Base-by-base conservation (phyloP, 768 basidiomycete species). In the Cystobasidium tubakii region DNA sequence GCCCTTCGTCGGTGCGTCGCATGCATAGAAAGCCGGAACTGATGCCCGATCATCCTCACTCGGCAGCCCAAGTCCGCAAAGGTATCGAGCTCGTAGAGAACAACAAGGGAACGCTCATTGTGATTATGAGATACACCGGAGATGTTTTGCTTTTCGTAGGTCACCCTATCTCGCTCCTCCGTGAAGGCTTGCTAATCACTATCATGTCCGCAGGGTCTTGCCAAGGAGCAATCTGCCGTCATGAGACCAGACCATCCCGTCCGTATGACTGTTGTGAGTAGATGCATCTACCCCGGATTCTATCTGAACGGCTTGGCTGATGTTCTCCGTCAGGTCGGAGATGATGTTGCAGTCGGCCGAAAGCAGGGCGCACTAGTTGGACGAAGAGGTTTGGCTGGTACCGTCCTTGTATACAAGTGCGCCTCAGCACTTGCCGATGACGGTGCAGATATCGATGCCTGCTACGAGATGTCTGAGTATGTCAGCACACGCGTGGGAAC, bases 261-360 rank as follows among this genome's bases (percentile, higher is more conserved):
- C 63, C 46, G 73, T 23, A 74, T 75, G 74, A 57, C 62, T 63
- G 73, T 27, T 36, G 44, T 67, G 31, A 53, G 66, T 31, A 29
- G 17, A 3, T 29, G 57, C 63, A 9, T 42, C 6, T 27, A 2
- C 2, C 13, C 36, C 7, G 27, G 62, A 65, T 3, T 10, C 12
- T 21, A 43, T 2, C 3, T 65, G 21, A 17, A 50, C 7, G n/a
- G 9, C 46, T n/a, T 15, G 21, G 21, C 46, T 50, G 21, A 50
- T 19, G 46, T 15, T n/a, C 46, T 9, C n/a, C 21, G 21, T 9
- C 7, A 60, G 73, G 67, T 25, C 79, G 80, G 82, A 10, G 83
- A 84, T 75, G 83, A 84, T 75, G 82, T 83, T 7, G 78, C 82
- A n/a, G 83, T 84, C 10, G 75, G 75, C 25, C 75, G 79, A n/a